Conservation (phyloP, 108 stramenopile species). For the Aurantiochytrium sp. region DNA sequence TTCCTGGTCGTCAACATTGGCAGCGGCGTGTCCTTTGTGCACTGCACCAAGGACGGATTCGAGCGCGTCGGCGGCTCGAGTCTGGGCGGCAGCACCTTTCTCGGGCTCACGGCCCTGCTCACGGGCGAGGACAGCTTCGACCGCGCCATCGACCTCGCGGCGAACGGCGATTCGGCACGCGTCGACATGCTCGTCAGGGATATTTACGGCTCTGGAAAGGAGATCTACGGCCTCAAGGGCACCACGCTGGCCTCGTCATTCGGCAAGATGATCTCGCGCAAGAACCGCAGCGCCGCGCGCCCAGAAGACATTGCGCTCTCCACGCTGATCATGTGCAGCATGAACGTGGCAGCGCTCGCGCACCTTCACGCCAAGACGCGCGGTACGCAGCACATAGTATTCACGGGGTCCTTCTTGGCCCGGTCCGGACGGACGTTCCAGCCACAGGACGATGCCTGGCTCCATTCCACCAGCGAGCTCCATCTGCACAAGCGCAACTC, state of each 20-base stretch:
- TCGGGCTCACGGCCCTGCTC: neutral
- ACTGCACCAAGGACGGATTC: neutral
- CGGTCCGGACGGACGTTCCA: neutral
- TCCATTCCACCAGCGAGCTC: neutral
- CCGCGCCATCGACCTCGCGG: constrained; percentile 2
- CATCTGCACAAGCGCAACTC: constrained; percentile 26
- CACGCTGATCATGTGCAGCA: neutral
- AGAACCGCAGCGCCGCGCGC: neutral
- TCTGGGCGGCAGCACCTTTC: neutral
- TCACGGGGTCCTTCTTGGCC: neutral
- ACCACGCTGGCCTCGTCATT: constrained; percentile 11
- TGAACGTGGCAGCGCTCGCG: constrained; percentile 14
- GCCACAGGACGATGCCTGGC: neutral
- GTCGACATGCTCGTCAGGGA: constrained; percentile 15
- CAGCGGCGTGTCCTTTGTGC: constrained; percentile 26
- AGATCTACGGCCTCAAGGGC: neutral
- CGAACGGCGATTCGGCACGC: neutral
- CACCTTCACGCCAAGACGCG: neutral
- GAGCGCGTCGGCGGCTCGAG: constrained; percentile 2
- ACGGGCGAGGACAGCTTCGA: constrained; percentile 17
- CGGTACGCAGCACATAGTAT: neutral
- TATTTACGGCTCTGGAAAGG: neutral
- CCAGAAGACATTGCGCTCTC: constrained; percentile 15
- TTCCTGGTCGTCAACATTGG: constrained; percentile 29
- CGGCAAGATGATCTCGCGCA: constrained; percentile 1